Evolutionary conservation across 306 rosid species (phyloP), one percentile per base, ranked within the genome.

Genomic region (Luffa acutangula): DNA sequence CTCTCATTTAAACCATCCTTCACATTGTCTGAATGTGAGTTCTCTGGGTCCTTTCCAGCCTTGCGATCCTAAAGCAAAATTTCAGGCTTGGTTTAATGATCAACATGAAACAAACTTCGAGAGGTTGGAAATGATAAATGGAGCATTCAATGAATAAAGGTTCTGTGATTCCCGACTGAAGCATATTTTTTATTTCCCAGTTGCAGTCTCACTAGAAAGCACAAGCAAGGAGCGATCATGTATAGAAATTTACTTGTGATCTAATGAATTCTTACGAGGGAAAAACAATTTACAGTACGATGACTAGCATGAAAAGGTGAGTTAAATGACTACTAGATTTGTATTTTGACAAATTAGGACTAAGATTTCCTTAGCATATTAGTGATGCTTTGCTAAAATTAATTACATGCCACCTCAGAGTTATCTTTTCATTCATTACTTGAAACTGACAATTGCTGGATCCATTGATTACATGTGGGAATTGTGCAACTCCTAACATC

Each of bases 11-110:
- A 46, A 18, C 78, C 84, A 81, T 80, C 83, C 41, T 80, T 84
- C 79, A 65, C 83, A 80, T 62, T 79, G 31, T 84, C 65, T 21
- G 51, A 81, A 60, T 84, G 84, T 82, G 82, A 83, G 39, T 56
- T 84, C 62, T 60, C 84, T 12, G 87, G 33, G 45, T 85, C 92
- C 83, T 81, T 88, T 56, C 80, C 84, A 4, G 83, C 77, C 57
- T 83, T 82, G 12, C 85, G 92, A 80, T 92, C 92, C 97, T 93
- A 65, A 70, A 78, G 83, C 45, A 85, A 45, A 80, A 21, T 81
- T 75, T 67, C 76, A 82, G 3, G 77, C 76, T 65, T 33, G 46
- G 65, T 73, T 21, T 69, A 36, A 25, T 48, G 37, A 78, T 34
- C 31, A 21, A 60, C 59, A 25, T 14, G 45, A 37, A n/a, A 7